Conservation (phyloP, 768 basidiomycete genomes). For the Termitomyces sp. region DNA sequence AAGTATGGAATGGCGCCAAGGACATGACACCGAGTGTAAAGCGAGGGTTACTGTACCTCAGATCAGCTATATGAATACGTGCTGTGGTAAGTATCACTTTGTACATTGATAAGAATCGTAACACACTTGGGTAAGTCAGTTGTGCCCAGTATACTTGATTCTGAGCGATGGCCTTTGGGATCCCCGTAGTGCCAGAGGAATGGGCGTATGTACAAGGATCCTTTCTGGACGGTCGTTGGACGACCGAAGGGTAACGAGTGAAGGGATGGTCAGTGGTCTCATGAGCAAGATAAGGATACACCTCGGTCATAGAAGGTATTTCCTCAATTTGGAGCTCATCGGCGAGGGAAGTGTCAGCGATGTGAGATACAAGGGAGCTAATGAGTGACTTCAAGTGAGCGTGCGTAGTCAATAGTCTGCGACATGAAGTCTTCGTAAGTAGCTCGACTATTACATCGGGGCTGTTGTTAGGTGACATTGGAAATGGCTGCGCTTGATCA, state of each 20-base stretch:
- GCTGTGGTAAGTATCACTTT: not conserved
- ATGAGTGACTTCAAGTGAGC: slow-evolving; percentile 24
- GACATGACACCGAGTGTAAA: slow-evolving; percentile 17
- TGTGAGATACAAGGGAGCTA: slow-evolving; percentile 17
- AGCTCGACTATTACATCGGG: slow-evolving; percentile 27
- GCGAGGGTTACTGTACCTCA: slow-evolving; percentile 9
- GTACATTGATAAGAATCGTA: not conserved
- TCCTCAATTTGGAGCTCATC: not conserved
- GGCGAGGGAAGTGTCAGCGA: slow-evolving; percentile 21
- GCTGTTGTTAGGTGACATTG: slow-evolving; percentile 33
- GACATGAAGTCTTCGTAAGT: slow-evolving; percentile 29
- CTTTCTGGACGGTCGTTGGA: slow-evolving; percentile 11
- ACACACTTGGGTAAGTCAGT: slow-evolving; percentile 15
- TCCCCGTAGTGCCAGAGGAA: slow-evolving; percentile 42
- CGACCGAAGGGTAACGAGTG: slow-evolving; percentile 18
- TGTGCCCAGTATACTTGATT: slow-evolving; percentile 23
- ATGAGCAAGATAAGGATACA: not conserved
- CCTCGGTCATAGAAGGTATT: not conserved
- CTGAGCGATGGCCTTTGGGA: slow-evolving; percentile 36
- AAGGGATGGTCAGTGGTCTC: slow-evolving; percentile 4
- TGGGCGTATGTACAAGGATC: slow-evolving; percentile 14
- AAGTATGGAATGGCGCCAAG: slow-evolving; percentile 33
- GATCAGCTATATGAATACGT: not conserved
- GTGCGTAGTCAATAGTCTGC: slow-evolving; percentile 28
- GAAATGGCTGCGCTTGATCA: slow-evolving; percentile 24